Percentiles rank a stretch among this genome's conserved stretches.
These are phyloP conservation scores for Trichoderma koningiopsis DNA, from an alignment of 2,329 filamentous ascomycete species.

Conservation along the genomic window DNA sequence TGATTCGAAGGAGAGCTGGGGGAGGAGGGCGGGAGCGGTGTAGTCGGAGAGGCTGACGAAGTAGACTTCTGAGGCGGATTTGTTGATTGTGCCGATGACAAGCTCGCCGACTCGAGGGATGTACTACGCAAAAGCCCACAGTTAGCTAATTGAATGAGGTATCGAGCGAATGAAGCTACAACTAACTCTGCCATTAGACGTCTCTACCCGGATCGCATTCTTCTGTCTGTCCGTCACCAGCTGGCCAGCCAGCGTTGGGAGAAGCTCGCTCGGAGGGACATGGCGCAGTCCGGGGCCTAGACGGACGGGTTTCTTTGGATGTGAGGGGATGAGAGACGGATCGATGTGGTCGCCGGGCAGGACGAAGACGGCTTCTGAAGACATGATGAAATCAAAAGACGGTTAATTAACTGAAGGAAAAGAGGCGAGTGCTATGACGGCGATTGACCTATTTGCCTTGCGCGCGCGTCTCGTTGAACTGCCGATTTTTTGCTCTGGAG, in stretches of 20 bases:
- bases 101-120: slow-evolving; percentile 78
- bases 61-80: slow-evolving; percentile 74
- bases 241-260: slow-evolving; percentile 67
- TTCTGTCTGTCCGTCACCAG: slow-evolving; percentile 70
- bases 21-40: slow-evolving; percentile 68
- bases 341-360: slow-evolving; percentile 81
- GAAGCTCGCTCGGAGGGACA: slow-evolving; percentile 73
- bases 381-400: slow-evolving; percentile 47
- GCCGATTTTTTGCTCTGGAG: slow-evolving; percentile 6
- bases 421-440: background rate
- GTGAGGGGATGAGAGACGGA: slow-evolving; percentile 64
- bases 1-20: slow-evolving; percentile 88
- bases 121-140: slow-evolving; percentile 58
- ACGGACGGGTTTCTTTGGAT: slow-evolving; percentile 70
- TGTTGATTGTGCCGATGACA: slow-evolving; percentile 83
- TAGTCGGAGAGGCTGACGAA: slow-evolving; percentile 74
- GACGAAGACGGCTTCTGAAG: slow-evolving; percentile 63
- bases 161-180: no score
- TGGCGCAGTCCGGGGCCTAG: slow-evolving; percentile 84
- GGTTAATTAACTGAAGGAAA: background rate
- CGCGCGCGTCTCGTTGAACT: background rate
- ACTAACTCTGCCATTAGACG: slow-evolving; percentile 66
- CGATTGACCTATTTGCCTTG: slow-evolving; percentile 9
- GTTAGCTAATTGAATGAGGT: slow-evolving; percentile 31
- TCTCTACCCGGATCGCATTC: slow-evolving; percentile 78